These are phyloP conservation scores for Termitomyces sp. DNA, from an alignment of 768 basidiomycete genomes.

Conservation along the genomic window DNA sequence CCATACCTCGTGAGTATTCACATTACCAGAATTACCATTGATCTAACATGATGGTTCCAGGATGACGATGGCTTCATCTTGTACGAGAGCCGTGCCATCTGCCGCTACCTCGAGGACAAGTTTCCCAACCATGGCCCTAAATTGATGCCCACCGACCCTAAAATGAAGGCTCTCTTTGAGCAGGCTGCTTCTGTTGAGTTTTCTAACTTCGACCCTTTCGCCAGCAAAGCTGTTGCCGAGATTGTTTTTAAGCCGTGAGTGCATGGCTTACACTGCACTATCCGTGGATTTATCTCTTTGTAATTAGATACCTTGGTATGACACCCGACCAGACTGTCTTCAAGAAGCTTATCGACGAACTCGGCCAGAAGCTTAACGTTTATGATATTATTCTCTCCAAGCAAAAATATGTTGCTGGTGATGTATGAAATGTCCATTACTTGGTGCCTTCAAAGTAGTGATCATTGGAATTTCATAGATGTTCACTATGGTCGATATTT, in stretches of 20 bases:
- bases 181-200: conserved; percentile 47
- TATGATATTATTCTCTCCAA: conserved; percentile 51
- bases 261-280: not conserved
- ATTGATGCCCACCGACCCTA: conserved; percentile 45
- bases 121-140: conserved; percentile 43
- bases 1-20: conserved; percentile 42
- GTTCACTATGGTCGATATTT: conserved; percentile 14
- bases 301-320: conserved; percentile 2
- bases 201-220: conserved; percentile 42
- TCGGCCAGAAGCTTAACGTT: conserved; percentile 37
- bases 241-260: conserved; percentile 47
- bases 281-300: not conserved
- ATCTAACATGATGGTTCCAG: conserved; percentile 13
- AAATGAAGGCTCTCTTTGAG: conserved; percentile 36
- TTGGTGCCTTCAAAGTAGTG: not conserved
- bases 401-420: conserved; percentile 50
- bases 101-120: conserved; percentile 52
- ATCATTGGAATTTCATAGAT: not conserved
- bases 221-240: conserved; percentile 35
- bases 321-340: conserved; percentile 11
- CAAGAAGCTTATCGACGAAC: conserved; percentile 20
- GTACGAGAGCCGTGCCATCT: conserved; percentile 59
- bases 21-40: not conserved
- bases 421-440: conserved; percentile 26
- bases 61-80: conserved; percentile 54